A percentile compares a stretch with the other conserved stretches of the same genome.
phyloP scores from a whole-genome alignment of 2,329 filamentous ascomycete species.

The Amauroascus verrucosus region DNA sequence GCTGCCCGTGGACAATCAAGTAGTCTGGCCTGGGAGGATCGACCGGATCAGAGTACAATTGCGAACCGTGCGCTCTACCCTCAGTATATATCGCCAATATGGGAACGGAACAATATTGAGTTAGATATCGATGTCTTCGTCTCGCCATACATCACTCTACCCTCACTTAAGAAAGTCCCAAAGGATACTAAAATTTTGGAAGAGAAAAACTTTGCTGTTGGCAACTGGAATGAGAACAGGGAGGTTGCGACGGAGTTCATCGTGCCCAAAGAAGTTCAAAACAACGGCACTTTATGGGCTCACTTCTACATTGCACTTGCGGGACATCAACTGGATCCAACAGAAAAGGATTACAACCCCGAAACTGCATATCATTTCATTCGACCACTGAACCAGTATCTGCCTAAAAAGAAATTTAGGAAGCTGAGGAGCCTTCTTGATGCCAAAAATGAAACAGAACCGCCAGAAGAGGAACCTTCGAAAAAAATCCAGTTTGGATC shows the following conservation, averaged over 20 bases:
- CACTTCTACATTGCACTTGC: conserved; percentile 81
- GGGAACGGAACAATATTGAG: conserved; percentile 59
- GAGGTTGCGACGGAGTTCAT: conserved; percentile 65
- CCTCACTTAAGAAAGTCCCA: conserved; percentile 55
- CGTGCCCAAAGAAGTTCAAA: conserved; percentile 69
- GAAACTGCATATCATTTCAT: conserved; percentile 72
- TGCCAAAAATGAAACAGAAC: conserved; percentile 37
- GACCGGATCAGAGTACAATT: conserved; percentile 46
- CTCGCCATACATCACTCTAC: conserved; percentile 61
- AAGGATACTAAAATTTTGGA: conserved; percentile 58
- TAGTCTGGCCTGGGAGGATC: conserved; percentile 55
- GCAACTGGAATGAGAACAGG: conserved; percentile 69
- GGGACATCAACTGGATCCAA: conserved; percentile 67
- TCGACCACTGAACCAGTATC: conserved; percentile 77
- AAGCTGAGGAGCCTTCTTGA: conserved; percentile 80
- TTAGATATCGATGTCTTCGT: conserved; percentile 81
- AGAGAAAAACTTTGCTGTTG: conserved; percentile 69
- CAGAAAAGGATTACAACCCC: conserved; percentile 59
- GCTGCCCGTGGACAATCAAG: conserved; percentile 19
- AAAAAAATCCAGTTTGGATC: conserved; percentile 63
- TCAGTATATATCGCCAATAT: conserved; percentile 70
- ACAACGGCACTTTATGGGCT: conserved; percentile 88
- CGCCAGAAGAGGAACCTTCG: conserved; percentile 45
- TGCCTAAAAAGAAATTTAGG: conserved; percentile 76
- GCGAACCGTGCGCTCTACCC: conserved; percentile 57